Percentiles rank a stretch among this genome's conserved stretches.
These are phyloP conservation scores for Brassica incana DNA, from an alignment of 345 rosid genomes.

Conservation along the genomic window DNA sequence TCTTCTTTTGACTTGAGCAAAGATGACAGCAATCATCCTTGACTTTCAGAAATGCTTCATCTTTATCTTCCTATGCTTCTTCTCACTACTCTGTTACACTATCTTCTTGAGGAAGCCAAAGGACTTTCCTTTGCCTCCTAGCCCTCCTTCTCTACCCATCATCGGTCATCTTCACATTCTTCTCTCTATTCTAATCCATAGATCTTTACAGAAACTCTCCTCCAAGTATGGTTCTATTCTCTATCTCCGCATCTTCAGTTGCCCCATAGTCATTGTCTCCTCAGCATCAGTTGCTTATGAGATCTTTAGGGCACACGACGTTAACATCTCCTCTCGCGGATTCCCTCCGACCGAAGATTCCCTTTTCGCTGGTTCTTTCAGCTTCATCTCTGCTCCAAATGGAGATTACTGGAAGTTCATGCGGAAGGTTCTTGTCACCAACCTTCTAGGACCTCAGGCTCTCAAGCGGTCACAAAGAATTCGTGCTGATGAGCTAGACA, in stretches of 20 bases:
- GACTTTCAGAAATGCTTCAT: neutral
- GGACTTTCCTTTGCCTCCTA: neutral
- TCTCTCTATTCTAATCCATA: neutral
- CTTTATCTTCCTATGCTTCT: neutral
- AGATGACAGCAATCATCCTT: neutral
- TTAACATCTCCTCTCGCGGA: neutral
- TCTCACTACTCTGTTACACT: neutral
- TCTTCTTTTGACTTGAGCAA: neutral
- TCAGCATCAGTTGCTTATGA: neutral
- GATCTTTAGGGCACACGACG: neutral
- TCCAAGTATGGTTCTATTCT: neutral
- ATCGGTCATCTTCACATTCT: neutral
- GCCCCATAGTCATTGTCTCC: neutral
- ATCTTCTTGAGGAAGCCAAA: neutral
- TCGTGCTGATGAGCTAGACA: neutral
- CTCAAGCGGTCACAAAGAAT: neutral
- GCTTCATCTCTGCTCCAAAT: neutral
- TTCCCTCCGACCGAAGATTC: neutral
- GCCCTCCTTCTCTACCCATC: neutral
- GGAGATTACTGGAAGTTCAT: neutral
- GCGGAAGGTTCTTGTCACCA: neutral
- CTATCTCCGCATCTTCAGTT: neutral
- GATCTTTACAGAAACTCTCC: neutral
- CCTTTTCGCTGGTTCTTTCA: constrained; percentile 2
- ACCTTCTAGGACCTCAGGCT: neutral